Evolutionary conservation across 371 early-diverging fungal species (phyloP).

Genomic region (Apophysomyces variabilis): DNA sequence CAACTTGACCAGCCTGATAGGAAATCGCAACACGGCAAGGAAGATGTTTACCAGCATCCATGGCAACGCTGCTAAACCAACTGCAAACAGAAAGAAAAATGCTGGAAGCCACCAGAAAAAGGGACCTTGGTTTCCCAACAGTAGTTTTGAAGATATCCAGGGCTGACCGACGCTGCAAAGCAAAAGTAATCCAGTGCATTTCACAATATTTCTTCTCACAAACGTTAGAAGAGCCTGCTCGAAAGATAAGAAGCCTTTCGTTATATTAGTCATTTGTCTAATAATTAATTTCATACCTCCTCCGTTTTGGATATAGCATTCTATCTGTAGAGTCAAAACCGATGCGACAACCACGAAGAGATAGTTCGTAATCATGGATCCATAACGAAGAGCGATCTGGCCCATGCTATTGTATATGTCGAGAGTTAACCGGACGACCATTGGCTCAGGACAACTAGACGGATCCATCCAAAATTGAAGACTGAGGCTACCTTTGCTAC

Average conservation of each 20-base stretch:
- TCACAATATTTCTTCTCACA: slow-evolving; percentile 17
- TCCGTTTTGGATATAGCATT: not conserved
- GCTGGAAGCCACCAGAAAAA: slow-evolving; percentile 34
- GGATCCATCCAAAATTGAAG: slow-evolving; percentile 60
- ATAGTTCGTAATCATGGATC: slow-evolving; percentile 49
- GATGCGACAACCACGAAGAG: slow-evolving; percentile 12
- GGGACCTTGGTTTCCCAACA: slow-evolving; percentile 42
- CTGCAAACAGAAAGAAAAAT: not conserved
- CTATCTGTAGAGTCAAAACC: not conserved
- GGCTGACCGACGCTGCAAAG: slow-evolving; percentile 18
- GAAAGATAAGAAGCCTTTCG: slow-evolving; percentile 21
- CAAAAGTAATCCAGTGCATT: slow-evolving; percentile 12
- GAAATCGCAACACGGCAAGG: slow-evolving; percentile 40
- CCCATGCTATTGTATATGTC: slow-evolving; percentile 72
- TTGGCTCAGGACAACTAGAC: slow-evolving; percentile 39
- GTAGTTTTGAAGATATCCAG: slow-evolving; percentile 15
- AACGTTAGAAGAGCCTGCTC: slow-evolving; percentile 15
- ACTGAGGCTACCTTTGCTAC: slow-evolving; percentile 45
- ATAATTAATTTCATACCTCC: not conserved
- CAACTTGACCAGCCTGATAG: not conserved
- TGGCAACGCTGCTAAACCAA: slow-evolving; percentile 11
- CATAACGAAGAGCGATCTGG: slow-evolving; percentile 67
- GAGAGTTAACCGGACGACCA: slow-evolving; percentile 40
- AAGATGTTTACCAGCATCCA: slow-evolving; percentile 45
- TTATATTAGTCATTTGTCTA: not conserved